Evolutionary conservation across 768 basidiomycete genomes (phyloP).

Genomic region (Plicaturopsis crispa): DNA sequence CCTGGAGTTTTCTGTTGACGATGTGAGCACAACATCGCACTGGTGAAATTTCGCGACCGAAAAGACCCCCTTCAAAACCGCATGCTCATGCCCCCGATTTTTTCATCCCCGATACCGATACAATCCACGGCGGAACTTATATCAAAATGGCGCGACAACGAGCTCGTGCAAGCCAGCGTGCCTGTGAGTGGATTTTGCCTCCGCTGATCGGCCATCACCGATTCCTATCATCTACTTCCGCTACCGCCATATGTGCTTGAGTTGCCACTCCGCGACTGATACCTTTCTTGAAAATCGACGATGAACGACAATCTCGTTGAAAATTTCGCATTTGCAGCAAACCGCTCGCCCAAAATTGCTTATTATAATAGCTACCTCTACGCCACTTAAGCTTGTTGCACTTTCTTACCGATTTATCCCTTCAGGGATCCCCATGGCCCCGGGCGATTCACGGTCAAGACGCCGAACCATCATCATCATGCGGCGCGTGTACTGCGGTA

Average conservation of each 20-base stretch:
- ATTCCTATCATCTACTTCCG: conserved; percentile 27
- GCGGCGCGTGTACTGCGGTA: no score
- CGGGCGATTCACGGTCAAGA: no score
- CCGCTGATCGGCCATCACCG: conserved; percentile 61
- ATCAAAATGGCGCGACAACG: background rate
- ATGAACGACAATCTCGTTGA: background rate
- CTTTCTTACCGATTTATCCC: background rate
- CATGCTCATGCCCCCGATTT: background rate
- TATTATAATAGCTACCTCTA: background rate
- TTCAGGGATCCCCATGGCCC: no score
- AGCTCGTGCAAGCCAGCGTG: conserved; percentile 12
- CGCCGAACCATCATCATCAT: no score
- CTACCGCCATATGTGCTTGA: conserved; percentile 7
- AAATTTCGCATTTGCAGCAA: background rate
- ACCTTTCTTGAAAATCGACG: background rate
- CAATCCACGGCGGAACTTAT: background rate
- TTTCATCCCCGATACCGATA: background rate
- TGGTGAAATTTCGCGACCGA: no score
- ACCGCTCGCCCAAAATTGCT: background rate
- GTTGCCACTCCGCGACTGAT: background rate
- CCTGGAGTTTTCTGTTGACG: background rate
- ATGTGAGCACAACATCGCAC: no score
- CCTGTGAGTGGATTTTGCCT: conserved; percentile 26
- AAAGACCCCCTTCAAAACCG: background rate
- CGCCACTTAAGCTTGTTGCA: background rate